Conservation (phyloP, 2,329 filamentous ascomycete genomes). For the Magnaporthales sp. region DNA sequence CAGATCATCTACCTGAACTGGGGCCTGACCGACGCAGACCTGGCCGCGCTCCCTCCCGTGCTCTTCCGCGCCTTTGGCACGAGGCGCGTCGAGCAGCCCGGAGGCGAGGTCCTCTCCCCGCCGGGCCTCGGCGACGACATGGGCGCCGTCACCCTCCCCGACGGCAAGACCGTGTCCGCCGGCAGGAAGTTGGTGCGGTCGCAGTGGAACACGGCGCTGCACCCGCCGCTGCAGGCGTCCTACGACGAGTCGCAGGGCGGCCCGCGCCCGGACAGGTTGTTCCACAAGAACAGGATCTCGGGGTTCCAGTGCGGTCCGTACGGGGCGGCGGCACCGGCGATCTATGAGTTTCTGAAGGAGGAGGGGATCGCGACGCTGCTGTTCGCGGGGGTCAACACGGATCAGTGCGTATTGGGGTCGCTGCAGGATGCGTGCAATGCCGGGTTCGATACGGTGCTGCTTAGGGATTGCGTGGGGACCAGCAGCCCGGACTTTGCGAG, state of each 20-base stretch:
- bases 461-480: conserved; percentile 47
- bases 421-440: conserved; percentile 45
- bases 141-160: not conserved
- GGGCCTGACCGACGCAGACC: conserved; percentile 44
- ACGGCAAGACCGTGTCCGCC: not conserved
- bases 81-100: conserved; percentile 30
- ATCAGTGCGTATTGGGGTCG: conserved; percentile 51
- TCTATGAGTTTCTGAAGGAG: conserved; percentile 28
- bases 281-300: conserved; percentile 50
- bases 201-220: conserved; percentile 46
- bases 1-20: conserved; percentile 46
- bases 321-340: conserved; percentile 21
- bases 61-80: conserved; percentile 40
- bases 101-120: not conserved
- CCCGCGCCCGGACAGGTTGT: conserved; percentile 34
- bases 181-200: conserved; percentile 40
- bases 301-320: conserved; percentile 38
- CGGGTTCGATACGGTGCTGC: conserved; percentile 46
- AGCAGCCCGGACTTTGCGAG: conserved; percentile 23
- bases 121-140: conserved; percentile 26
- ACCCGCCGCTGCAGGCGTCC: not conserved
- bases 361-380: conserved; percentile 38
- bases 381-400: conserved; percentile 52
- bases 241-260: conserved; percentile 3
- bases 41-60: conserved; percentile 39